Evolutionary conservation across 192 early-diverging fungal species (phyloP).

Genomic region (Umbelopsis isabellina): DNA sequence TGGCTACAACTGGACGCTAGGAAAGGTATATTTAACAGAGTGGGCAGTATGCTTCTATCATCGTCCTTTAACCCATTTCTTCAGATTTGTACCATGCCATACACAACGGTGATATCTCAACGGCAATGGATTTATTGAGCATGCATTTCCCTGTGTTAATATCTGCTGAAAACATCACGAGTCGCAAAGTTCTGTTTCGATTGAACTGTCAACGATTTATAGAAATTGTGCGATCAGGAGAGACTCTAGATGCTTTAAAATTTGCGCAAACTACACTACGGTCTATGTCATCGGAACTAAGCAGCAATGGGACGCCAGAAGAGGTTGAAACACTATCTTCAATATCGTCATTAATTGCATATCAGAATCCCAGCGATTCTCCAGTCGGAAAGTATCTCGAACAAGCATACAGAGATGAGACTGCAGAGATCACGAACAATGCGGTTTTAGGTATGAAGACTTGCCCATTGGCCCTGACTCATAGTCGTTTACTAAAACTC

Average conservation of each 20-base stretch:
- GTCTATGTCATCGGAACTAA: neutral
- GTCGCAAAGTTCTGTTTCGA: constrained; percentile 34
- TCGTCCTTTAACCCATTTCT: neutral
- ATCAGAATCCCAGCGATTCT: constrained; percentile 58
- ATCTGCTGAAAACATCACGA: constrained; percentile 7
- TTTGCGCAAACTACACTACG: constrained; percentile 63
- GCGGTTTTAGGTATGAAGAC: constrained; percentile 59
- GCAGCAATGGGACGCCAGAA: constrained; percentile 18
- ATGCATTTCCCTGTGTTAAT: constrained; percentile 4
- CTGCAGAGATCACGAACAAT: constrained; percentile 65
- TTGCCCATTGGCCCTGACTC: neutral
- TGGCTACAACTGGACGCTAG: constrained; percentile 8
- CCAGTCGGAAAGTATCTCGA: constrained; percentile 55
- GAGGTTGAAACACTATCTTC: constrained; percentile 49
- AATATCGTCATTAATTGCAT: constrained; percentile 63
- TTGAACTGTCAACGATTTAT: constrained; percentile 71
- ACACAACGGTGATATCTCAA: constrained; percentile 3
- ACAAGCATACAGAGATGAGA: constrained; percentile 57
- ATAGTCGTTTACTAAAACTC: neutral
- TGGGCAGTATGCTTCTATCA: neutral
- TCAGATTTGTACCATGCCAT: constrained; percentile 11
- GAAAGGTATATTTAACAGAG: neutral
- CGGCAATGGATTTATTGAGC: constrained; percentile 1
- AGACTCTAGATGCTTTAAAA: constrained; percentile 53
- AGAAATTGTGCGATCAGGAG: constrained; percentile 53